Base-by-base conservation (phyloP, 192 early-diverging fungal genomes). In the Coemansia sp. region DNA sequence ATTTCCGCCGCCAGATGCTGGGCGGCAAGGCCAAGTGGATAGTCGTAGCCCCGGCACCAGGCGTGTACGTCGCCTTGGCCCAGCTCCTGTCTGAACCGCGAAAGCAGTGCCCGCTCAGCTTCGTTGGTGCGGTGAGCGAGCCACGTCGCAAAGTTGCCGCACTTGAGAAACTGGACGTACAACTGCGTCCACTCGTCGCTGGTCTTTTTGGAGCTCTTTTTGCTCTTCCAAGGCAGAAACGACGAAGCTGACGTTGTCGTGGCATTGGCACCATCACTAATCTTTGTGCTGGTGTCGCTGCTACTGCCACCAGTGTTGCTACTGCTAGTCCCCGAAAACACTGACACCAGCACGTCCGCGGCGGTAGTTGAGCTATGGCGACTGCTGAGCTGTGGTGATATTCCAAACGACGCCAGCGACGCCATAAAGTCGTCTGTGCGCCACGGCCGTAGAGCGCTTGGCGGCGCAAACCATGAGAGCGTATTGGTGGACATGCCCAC, bases 71-170 rank as follows among this genome's bases (percentile, higher is more conserved):
- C 78, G 63, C 78, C 78, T 40, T 52, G 67, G 30, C 88, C 87
- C 33, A 97, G 75, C 55, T 92, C 88, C 66, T 90, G 85, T 26
- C 95, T 72, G 69, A 94, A 94, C 19, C 91, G 87, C 53, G 76
- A 74, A 39, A 90, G 84, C 86, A 96, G 88, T 62, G 93, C 91
- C 38, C 90, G 89, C 75, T 94, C 92, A 0, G 93, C 89, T 38
- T 93, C 89, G 39, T 83, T 85, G 5, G 92, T 94, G 8, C 92
- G 87, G 42, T 89, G 84, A 13, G 91, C 92, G 28, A 99, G 87
- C 97, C 97, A 99, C 2, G 94, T 91, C 6, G 95, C 95, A 88
- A 99, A 99, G 69, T 96, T 98, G 52, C 94, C 91, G 52, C 94
- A 96, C 76, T 92, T 92, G 46, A 98, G 80, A 75, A 99, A 99